Percentiles rank a stretch among this genome's conserved stretches.
phyloP scores from a whole-genome alignment of 495 filamentous ascomycete genomes.

The Hyphodiscus hymeniophilus region DNA sequence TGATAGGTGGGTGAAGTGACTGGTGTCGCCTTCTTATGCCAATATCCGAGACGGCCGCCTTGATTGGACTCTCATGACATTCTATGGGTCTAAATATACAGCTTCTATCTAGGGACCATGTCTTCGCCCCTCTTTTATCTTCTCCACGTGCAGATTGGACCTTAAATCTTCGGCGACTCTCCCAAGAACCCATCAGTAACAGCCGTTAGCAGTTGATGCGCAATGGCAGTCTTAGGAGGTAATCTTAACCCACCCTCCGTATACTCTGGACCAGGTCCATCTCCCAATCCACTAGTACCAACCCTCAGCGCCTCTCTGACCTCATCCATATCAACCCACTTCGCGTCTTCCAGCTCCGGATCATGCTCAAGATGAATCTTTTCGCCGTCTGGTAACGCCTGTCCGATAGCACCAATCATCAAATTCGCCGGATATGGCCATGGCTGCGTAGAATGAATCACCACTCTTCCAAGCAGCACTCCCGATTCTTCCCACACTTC shows the following conservation, averaged over 20 bases:
- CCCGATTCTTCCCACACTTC: constrained; percentile 97
- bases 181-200: constrained; percentile 27
- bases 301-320: constrained; percentile 51
- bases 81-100: no score
- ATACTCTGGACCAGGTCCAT: constrained; percentile 54
- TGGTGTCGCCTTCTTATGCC: no score
- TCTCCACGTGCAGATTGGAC: constrained; percentile 1
- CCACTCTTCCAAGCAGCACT: constrained; percentile 73
- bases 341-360: constrained; percentile 81
- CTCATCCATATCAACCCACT: constrained; percentile 72
- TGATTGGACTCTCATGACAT: no score
- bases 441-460: constrained; percentile 89
- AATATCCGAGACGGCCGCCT: no score
- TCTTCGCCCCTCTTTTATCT: no score
- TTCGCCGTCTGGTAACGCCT: constrained; percentile 76
- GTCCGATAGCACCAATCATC: constrained; percentile 92
- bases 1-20: no score
- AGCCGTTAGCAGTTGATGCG: constrained; percentile 60
- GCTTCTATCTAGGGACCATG: no score
- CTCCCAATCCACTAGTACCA: constrained; percentile 59
- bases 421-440: constrained; percentile 77
- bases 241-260: constrained; percentile 63
- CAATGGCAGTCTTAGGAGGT: constrained; percentile 72
- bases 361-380: constrained; percentile 77
- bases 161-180: constrained; percentile 17